Evolutionary conservation across 495 filamentous ascomycete genomes (phyloP), one percentile per base, ranked within the genome.

Genomic region (Podospora tetraspora): DNA sequence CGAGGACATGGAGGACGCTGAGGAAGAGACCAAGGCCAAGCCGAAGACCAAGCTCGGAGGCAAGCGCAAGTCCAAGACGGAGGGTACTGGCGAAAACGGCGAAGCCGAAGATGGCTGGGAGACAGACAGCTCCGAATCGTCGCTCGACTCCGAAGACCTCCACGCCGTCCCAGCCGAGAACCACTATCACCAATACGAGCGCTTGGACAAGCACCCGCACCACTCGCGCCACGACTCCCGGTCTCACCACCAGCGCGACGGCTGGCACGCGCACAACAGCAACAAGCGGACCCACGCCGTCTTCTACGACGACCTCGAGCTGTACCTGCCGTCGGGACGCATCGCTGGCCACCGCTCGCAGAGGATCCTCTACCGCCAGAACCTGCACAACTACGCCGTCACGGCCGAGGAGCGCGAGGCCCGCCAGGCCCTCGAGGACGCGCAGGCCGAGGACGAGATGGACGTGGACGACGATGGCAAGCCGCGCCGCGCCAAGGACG

Each of bases 321-420:
- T 99, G 21, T 92, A 98, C 75, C 87, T 99, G n/a, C 94, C 94
- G 3, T 91, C 90, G 21, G 95, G 95, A 34, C 87, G 89, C 66
- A 90, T 90, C n/a, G 93, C 93, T 43, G 95, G 95, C 57, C 96
- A 98, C 76, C 88, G 95, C 64, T 93, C 91, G 9, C 81, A 96
- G 19, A 88, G 90, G 68, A 86, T 84, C 63, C 97, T 97, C 79
- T 99, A 88, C 79, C 90, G 92, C 62, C 95, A 99, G 81, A 97
- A 98, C 79, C 82, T 98, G 37, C 90, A 92, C 81, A 90, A 84
- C 77, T 86, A 96, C 79, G 92, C 91, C 43, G 43, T 52, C 3
- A 86, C 89, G 6, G 77, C 86, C 0, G 86, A 87, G 19, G 93
- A 96, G 75, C 86, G 85, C 59, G 79, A 84, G 74, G 81, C 86